A percentile compares a stretch with the other conserved stretches of the same genome.
Evolutionary conservation across 164 flowering plant species (phyloP).

Genomic region (Malania oleifera): DNA sequence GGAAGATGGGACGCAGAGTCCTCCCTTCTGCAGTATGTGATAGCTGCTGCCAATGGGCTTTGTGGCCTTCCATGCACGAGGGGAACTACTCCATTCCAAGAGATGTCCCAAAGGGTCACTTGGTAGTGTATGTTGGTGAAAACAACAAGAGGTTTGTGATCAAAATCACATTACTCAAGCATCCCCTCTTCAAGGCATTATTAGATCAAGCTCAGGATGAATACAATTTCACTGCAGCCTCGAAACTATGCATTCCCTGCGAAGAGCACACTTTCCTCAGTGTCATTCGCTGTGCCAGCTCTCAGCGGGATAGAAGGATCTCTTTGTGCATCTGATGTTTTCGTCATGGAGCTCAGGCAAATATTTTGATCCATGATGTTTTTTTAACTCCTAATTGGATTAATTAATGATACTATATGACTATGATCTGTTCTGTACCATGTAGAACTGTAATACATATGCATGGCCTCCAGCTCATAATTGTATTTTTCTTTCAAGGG

Average conservation of each 20-base stretch:
- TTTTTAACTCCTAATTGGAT: not conserved
- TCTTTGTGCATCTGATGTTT: conserved; percentile 25
- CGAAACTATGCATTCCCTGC: conserved; percentile 77
- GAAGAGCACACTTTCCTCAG: conserved; percentile 59
- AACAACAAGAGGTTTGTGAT: conserved; percentile 59
- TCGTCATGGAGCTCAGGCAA: not conserved
- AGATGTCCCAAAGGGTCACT: conserved; percentile 89
- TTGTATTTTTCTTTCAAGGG: too few relatives aligned
- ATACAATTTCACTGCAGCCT: conserved; percentile 48
- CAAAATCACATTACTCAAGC: conserved; percentile 57
- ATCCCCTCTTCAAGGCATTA: conserved; percentile 68
- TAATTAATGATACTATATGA: too few relatives aligned
- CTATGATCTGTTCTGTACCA: too few relatives aligned
- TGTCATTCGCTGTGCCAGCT: conserved; percentile 48
- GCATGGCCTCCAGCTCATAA: too few relatives aligned
- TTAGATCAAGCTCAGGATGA: conserved; percentile 77
- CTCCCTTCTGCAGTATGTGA: conserved; percentile 33
- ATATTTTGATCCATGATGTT: conserved; percentile 8
- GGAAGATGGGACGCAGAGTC: conserved; percentile 38
- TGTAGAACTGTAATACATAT: too few relatives aligned
- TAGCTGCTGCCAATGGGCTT: conserved; percentile 35
- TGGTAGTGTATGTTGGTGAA: conserved; percentile 83
- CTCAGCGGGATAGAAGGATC: conserved; percentile 23
- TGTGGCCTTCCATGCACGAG: conserved; percentile 38
- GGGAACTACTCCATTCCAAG: conserved; percentile 40